phyloP scores from a whole-genome alignment of 2,329 filamentous ascomycete genomes.

The Epicoccum nigrum region DNA sequence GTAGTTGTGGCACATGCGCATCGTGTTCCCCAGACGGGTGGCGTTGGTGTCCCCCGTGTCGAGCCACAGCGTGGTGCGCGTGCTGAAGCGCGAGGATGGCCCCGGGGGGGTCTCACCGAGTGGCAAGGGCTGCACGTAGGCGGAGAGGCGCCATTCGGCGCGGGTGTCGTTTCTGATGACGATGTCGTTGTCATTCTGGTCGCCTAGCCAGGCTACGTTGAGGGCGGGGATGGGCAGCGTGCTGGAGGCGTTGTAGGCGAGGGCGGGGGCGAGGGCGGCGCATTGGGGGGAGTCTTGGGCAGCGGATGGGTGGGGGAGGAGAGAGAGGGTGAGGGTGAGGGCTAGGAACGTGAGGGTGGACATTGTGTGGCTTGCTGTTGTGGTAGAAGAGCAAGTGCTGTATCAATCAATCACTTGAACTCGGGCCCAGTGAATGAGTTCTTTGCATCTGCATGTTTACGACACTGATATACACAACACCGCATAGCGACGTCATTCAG shows the following conservation, averaged over 20 bases:
- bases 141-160: neutral
- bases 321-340: neutral
- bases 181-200: neutral
- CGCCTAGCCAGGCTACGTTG: neutral
- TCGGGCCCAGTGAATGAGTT: no score
- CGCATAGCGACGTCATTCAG: neutral
- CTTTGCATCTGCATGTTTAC: no score
- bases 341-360: neutral
- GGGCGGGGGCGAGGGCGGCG: neutral
- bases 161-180: neutral
- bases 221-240: neutral
- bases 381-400: no score
- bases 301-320: neutral
- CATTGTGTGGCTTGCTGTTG: neutral
- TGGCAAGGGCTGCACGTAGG: neutral
- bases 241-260: constrained; percentile 2
- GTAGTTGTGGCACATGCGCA: constrained; percentile 6
- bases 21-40: neutral
- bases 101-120: no score
- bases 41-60: neutral
- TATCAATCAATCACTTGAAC: no score
- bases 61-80: constrained; percentile 1
- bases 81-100: neutral
- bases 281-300: constrained; percentile 1
- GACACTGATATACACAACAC: neutral